Evolutionary conservation across 139 green algal genomes (phyloP).

Genomic region (Haematococcus lacustris): DNA sequence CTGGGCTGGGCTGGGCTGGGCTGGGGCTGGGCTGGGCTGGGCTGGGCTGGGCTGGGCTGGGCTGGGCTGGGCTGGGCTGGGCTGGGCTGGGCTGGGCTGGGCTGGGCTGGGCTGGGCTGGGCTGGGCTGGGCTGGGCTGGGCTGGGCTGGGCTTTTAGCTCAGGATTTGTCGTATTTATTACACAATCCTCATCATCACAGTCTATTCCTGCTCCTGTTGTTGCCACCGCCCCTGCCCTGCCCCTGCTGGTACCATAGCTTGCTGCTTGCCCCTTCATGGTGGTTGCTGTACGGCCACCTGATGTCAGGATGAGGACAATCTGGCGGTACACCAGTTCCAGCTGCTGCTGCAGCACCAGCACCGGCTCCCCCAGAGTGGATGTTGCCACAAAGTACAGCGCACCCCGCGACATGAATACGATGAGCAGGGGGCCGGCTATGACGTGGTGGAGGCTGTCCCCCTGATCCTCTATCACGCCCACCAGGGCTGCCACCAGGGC

Average conservation of each 20-base stretch:
- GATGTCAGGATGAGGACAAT: conserved; percentile 40
- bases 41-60: too few relatives aligned
- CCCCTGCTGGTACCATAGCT: background rate
- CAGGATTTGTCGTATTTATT: background rate
- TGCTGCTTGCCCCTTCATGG: background rate
- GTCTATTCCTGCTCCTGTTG: background rate
- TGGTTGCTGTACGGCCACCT: too few relatives aligned
- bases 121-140: background rate
- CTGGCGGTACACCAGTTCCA: conserved; percentile 54
- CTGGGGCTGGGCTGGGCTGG: too few relatives aligned
- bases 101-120: too few relatives aligned
- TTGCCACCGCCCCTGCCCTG: background rate
- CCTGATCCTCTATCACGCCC: conserved; percentile 39
- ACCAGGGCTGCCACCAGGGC: conserved; percentile 59
- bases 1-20: too few relatives aligned
- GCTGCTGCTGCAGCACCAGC: conserved; percentile 38
- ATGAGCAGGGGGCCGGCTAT: conserved; percentile 47
- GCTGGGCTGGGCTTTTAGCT: background rate
- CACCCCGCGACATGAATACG: conserved; percentile 53
- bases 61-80: too few relatives aligned
- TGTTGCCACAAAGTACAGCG: conserved; percentile 59
- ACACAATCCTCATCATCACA: background rate
- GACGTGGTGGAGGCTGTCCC: conserved; percentile 38
- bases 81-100: too few relatives aligned
- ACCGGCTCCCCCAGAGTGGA: conserved; percentile 43